Base-by-base conservation (phyloP, 2,329 filamentous ascomycete species). In the Lecanoromycetidae sp. region DNA sequence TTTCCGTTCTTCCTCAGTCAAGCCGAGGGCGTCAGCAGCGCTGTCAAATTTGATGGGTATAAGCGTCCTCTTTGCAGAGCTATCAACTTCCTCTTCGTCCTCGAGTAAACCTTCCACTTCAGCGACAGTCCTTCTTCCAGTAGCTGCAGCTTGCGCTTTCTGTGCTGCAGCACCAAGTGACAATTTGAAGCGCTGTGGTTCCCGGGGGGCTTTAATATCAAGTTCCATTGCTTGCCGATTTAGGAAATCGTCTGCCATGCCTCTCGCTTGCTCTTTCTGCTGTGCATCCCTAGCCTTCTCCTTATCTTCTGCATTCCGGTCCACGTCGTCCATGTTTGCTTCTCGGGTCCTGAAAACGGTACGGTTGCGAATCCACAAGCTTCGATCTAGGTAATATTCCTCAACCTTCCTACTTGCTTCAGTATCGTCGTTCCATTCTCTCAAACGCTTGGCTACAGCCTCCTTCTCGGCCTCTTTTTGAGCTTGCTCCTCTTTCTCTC, bases 101-200 rank as follows among this genome's bases (percentile, higher is more conserved):
- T 96, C 91, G 54, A 98, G 72, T 0, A 98, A 72, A 26, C 87
- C 87, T 69, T 96, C 91, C 46, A 98, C 86, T 61, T 98, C 91
- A 48, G 87, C 87, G 52, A 94, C 82, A 0, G 87, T 94, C 51
- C 87, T 82, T 50, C 85, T 71, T 0, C 76, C 65, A 41, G 71
- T 70, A 15, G 68, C 66, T 5, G 72, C 72, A 45, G 76, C 66
- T 46, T 73, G 74, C 13, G 73, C 74, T 59, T 78, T 87, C 62
- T 93, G 87, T 0, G 87, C 85, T 0, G 88, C 86, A 1, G 87
- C 87, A 45, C 88, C 88, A 22, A 96, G 80, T 1, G 87, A 94
- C 48, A 96, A 76, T 64, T 94, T 96, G 75, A 96, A 93, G 20
- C 82, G 81, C 59, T 85, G 80, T 3, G 84, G 85, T 47, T 67